Conservation (phyloP, 371 early-diverging fungal genomes). For the Gilbertella persicaria region DNA sequence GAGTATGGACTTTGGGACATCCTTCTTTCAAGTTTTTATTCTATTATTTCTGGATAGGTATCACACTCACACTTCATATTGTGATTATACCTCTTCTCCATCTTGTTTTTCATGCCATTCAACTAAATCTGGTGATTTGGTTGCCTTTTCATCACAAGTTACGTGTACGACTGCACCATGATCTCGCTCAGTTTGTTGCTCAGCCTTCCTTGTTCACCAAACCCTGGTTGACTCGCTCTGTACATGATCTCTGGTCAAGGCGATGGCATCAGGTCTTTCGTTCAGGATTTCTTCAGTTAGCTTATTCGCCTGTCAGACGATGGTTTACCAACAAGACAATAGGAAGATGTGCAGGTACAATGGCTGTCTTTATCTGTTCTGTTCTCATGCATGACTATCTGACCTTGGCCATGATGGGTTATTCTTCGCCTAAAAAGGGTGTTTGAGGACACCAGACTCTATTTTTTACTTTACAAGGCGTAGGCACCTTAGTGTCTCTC, state of each 20-base stretch:
- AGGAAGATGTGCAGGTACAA: slow-evolving; percentile 22
- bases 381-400: slow-evolving; percentile 45
- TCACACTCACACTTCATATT: slow-evolving; percentile 28
- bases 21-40: slow-evolving; percentile 1
- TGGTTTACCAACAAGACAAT: slow-evolving; percentile 11
- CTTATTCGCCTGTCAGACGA: slow-evolving; percentile 23
- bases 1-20: background rate
- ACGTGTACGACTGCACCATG: background rate
- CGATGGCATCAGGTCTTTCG: slow-evolving; percentile 46
- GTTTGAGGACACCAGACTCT: slow-evolving; percentile 27
- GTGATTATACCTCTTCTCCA: slow-evolving; percentile 20
- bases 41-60: slow-evolving; percentile 26
- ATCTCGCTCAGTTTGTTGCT: slow-evolving; percentile 15
- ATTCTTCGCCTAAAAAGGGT: slow-evolving; percentile 12
- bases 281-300: slow-evolving; percentile 28
- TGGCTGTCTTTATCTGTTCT: slow-evolving; percentile 33
- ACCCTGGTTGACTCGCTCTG: slow-evolving; percentile 29
- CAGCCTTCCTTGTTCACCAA: slow-evolving; percentile 31
- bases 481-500: slow-evolving; percentile 15
- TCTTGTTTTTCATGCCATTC: slow-evolving; percentile 13
- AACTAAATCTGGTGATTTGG: slow-evolving; percentile 10
- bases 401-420: slow-evolving; percentile 28
- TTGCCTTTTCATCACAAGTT: background rate
- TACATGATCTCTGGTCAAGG: slow-evolving; percentile 34
- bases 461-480: slow-evolving; percentile 35